phyloP scores from a whole-genome alignment of 805 yeast genomes.

The Saccharomyces kudriavzevii region DNA sequence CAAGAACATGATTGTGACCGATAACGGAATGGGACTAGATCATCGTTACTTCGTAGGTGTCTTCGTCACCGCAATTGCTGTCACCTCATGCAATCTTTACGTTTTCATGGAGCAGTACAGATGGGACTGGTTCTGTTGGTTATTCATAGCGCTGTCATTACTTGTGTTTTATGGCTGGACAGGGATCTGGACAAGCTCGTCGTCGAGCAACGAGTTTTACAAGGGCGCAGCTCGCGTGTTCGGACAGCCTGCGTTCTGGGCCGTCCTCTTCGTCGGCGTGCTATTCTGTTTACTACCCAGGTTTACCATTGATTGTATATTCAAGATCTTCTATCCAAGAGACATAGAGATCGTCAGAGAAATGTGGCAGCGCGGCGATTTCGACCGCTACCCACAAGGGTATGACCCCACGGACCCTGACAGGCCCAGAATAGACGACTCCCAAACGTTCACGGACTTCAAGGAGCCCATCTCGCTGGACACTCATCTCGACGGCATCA shows the following conservation, averaged over 20 bases:
- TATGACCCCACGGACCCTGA: constrained; percentile 83
- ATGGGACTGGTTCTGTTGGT: constrained; percentile 72
- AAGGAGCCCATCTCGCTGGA: constrained; percentile 13
- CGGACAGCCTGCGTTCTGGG: constrained; percentile 60
- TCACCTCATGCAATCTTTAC: constrained; percentile 57
- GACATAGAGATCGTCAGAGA: constrained; percentile 73
- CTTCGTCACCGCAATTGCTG: constrained; percentile 58
- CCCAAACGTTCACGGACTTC: constrained; percentile 9
- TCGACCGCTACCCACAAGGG: constrained; percentile 51
- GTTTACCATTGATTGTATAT: constrained; percentile 48
- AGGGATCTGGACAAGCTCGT: constrained; percentile 64
- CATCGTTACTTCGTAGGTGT: constrained; percentile 73
- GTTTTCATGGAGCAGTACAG: constrained; percentile 60
- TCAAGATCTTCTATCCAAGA: constrained; percentile 48
- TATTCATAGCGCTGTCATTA: constrained; percentile 51
- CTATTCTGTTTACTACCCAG: constrained; percentile 62
- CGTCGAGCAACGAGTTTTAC: constrained; percentile 52
- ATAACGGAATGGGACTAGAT: constrained; percentile 52
- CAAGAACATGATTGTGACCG: constrained; percentile 37
- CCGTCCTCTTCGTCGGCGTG: constrained; percentile 53
- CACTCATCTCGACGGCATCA: constrained; percentile 9
- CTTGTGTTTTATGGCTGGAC: constrained; percentile 67
- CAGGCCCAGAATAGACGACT: constrained; percentile 43
- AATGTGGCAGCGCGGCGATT: constrained; percentile 58
- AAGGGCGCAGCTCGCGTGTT: constrained; percentile 60